Evolutionary conservation across 148 eudicot species (phyloP).

Genomic region (Chenopodium berlandieri): DNA sequence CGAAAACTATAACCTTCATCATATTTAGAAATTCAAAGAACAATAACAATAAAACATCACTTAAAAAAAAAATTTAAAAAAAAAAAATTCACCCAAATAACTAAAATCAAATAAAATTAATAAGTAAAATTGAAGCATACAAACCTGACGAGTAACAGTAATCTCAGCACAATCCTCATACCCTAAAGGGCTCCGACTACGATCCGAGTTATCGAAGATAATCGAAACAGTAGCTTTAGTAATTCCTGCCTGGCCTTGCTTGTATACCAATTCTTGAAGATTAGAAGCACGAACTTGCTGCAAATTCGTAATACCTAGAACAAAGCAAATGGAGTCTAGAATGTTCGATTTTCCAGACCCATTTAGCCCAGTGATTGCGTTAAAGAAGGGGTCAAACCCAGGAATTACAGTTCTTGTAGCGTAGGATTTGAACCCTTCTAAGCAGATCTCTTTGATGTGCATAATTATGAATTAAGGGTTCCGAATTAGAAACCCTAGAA

Average conservation of each 20-base stretch:
- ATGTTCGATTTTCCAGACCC: conserved; percentile 98
- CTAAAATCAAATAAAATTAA: not conserved
- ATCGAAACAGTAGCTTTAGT: conserved; percentile 92
- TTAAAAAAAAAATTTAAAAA: not conserved
- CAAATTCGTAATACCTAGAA: conserved; percentile 88
- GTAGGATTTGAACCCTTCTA: conserved; percentile 97
- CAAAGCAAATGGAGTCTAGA: conserved; percentile 91
- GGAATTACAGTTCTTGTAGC: conserved; percentile 82
- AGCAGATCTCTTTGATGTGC: conserved; percentile 85
- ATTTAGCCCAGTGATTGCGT: conserved; percentile 90
- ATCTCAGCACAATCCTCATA: conserved; percentile 82
- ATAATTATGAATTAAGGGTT: conserved; percentile 25
- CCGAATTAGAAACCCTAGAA: conserved; percentile 28
- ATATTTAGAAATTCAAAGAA: not conserved
- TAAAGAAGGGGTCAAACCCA: conserved; percentile 89
- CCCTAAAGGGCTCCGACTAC: conserved; percentile 82
- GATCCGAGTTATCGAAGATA: conserved; percentile 73
- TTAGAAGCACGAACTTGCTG: conserved; percentile 98
- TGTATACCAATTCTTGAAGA: conserved; percentile 91
- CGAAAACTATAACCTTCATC: not conserved
- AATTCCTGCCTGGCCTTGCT: conserved; percentile 99
- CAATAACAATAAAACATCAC: not conserved
- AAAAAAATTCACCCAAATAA: not conserved
- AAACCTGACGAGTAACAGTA: conserved; percentile 97
- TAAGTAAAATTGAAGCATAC: conserved; percentile 5